Base-by-base conservation (phyloP, 2,329 filamentous ascomycete species). In the Raffaelea deltoideospora region DNA sequence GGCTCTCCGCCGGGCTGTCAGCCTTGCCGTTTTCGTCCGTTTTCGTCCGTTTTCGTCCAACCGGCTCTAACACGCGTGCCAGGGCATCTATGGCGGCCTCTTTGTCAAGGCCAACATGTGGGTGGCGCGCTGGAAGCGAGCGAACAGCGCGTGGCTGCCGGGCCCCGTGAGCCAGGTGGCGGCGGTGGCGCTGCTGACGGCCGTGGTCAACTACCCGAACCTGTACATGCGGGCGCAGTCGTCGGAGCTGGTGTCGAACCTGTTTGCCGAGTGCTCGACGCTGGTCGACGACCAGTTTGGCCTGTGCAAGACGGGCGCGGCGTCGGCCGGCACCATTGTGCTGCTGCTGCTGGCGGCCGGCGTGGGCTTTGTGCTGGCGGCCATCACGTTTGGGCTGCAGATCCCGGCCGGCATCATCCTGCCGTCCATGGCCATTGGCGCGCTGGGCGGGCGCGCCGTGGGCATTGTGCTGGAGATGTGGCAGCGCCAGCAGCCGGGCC, bases 21-120 rank as follows among this genome's bases (percentile, higher is more conserved):
- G 18, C 6, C n/a, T 29, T 17, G n/a, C 32, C 27, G 21, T 18
- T 20, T 14, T 11, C 24, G 4, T 13, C 34, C 14, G n/a, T n/a
- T n/a, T 3, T 26, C 30, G 5, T 20, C 19, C 30, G n/a, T 28
- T 30, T 26, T 4, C 17, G 15, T 15, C 14, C 26, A n/a, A 19
- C n/a, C 29, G 6, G 15, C 29, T 20, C n/a, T n/a, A n/a, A n/a
- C n/a, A n/a, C 5, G 24, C 31, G 3, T 27, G 2, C 13, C 35
- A 72, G 67, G 90, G 90, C n/a, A 62, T 96, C 2, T 96, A 94
- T 49, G 90, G 90, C 8, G 88, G 84, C 3, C 70, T 95, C 36
- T 94, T 98, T 54, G 95, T 96, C 63, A 88, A 86, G 50, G 64
- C 85, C 41, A 98, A 98, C 58, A 92, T 95, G 78, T 71, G 69